Base-by-base conservation (phyloP, 2,329 filamentous ascomycete species). In the Aspergillus nomiae region DNA sequence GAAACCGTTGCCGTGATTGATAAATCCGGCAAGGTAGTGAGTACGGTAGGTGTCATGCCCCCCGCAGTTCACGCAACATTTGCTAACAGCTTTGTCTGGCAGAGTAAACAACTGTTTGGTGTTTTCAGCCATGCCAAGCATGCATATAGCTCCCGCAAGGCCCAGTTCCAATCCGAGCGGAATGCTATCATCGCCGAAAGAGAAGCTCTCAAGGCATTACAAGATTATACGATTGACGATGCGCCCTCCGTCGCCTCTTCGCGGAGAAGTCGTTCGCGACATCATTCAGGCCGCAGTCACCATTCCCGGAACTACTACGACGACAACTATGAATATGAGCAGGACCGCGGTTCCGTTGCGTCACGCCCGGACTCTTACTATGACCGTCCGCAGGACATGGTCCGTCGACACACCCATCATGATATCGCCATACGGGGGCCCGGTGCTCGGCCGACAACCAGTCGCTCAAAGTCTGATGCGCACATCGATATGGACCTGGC, bases 91-190 rank as follows among this genome's bases (percentile, higher is more conserved):
- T 50, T 48, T 45, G 24, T 61, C 41, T 21, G 53, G 41, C 73
- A 96, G 92, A 92, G 92, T 74, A 97, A 96, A 80, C 92, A 97
- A 71, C 83, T 98, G 28, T 87, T 96, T 73, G 90, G 89, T 75
- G 90, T 97, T 74, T 96, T 96, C 84, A 96, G 92, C 77, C 93
- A 97, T 76, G 94, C 94, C 67, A 92, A 92, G 75, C 88, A 89
- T 59, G 91, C 92, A 63, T 98, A 98, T 79, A 86, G 89, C 62
- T 92, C 96, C 73, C 92, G 92, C 74, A 97, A 96, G 77, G 90
- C 92, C 8, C 88, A 93, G 69, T 85, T 97, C 70, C 89, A 88
- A 75, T 87, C 89, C 24, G 87, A 92, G 69, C 86, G 88, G 71
- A 88, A 89, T 72, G 82, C 82, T 45, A 83, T 84, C 65, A 73